Evolutionary conservation across 2,329 filamentous ascomycete species (phyloP).

Genomic region (Microcyclosporella mali): DNA sequence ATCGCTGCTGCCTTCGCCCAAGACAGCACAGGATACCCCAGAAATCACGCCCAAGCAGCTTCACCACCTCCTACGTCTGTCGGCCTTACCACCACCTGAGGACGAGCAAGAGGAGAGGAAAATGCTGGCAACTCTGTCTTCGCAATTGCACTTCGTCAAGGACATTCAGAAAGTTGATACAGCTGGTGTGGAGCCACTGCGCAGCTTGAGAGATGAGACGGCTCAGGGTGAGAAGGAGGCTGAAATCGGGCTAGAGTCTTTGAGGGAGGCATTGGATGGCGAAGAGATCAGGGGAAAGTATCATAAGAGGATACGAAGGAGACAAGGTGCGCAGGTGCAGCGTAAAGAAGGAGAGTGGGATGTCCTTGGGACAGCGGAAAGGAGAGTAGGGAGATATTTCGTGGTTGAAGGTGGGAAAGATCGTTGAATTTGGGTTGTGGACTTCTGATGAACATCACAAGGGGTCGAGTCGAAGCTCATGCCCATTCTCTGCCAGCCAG

Average conservation of each 20-base stretch:
- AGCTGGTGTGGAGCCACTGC: slow-evolving; percentile 63
- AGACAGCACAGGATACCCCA: slow-evolving; percentile 28
- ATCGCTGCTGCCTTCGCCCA: slow-evolving; percentile 56
- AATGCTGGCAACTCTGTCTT: slow-evolving; percentile 69
- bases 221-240: slow-evolving; percentile 47
- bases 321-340: slow-evolving; percentile 34
- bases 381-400: slow-evolving; percentile 66
- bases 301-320: slow-evolving; percentile 45
- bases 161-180: slow-evolving; percentile 77
- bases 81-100: slow-evolving; percentile 71
- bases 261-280: slow-evolving; percentile 51
- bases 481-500: too few relatives aligned
- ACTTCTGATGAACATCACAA: too few relatives aligned
- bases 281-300: slow-evolving; percentile 57
- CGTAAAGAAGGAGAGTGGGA: slow-evolving; percentile 62
- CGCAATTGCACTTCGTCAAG: slow-evolving; percentile 86
- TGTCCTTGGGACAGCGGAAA: slow-evolving; percentile 59
- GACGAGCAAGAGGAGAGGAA: slow-evolving; percentile 56
- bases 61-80: slow-evolving; percentile 79
- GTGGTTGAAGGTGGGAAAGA: slow-evolving; percentile 60
- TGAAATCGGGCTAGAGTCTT: slow-evolving; percentile 53
- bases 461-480: too few relatives aligned
- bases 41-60: slow-evolving; percentile 62
- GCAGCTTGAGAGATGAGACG: slow-evolving; percentile 77
- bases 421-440: slow-evolving; percentile 11